Base-by-base conservation (phyloP, 805 yeast species). In the Candida insectalens region DNA sequence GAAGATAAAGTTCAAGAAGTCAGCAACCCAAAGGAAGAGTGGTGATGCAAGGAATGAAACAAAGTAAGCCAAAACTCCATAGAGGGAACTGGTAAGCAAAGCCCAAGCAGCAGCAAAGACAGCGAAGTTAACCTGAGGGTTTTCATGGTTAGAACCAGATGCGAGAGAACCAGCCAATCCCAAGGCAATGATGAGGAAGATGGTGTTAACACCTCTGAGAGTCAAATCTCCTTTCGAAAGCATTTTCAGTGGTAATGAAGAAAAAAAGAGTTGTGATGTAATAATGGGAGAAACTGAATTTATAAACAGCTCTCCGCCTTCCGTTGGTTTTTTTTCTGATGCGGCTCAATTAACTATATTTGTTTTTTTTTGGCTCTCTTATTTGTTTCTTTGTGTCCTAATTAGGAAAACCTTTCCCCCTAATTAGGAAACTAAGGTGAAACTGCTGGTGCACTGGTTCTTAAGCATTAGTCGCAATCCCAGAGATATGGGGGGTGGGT, bases 151-250 rank as follows among this genome's bases (percentile, higher is more conserved):
- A 25, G 72, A 62, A 41, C 81, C 71, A 40, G 83, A 83, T 38
- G 84, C 79, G 50, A 89, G 73, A n/a, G 92, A 80, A 46, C 87
- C 95, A 44, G 92, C 74, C 51, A 89, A 69, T 58, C 96, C 98
- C 42, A 92, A 74, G 36, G 77, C 72, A 51, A 88, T 74, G 39
- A 77, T 76, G 43, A 87, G 70, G 62, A 84, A 77, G 49, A 74
- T 64, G 51, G 88, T 80, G 69, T 84, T 82, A 34, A 77, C 47
- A 29, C 60, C 64, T 68, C 98, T 83, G 50, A 87, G 70, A 43
- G 77, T 59, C 47, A 77, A 64, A 63, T 87, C 95, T 49, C 81
- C 77, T 50, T 75, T 69, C 36, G 87, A 77, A 56, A 81, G 68
- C 61, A 53, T 53, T 36, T 28, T 21, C 7, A 21, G 10, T 21